A percentile compares a stretch with the other conserved stretches of the same genome.
Conservation (phyloP, 2,329 filamentous ascomycete species). For the Calonectria pauciramosa region DNA sequence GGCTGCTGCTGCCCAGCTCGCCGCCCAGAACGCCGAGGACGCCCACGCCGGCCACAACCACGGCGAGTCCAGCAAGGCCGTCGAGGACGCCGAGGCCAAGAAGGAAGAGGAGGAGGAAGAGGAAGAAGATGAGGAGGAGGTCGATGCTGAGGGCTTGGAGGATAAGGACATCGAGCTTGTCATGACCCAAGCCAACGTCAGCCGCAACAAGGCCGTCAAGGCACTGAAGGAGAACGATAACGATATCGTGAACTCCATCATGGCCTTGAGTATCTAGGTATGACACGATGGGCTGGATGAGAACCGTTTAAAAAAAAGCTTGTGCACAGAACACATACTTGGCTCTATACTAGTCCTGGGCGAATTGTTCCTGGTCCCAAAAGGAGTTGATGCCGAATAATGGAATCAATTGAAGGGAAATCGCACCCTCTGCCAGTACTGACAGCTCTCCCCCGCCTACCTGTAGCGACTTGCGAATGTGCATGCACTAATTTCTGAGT, state of each 20-base stretch:
- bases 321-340: constrained; percentile 44
- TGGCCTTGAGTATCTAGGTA: constrained; percentile 88
- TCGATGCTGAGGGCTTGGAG: constrained; percentile 94
- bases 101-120: constrained; percentile 82
- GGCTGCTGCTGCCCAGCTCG: constrained; percentile 94
- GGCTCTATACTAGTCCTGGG: constrained; percentile 49
- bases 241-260: constrained; percentile 99
- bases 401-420: constrained; percentile 46
- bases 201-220: constrained; percentile 98
- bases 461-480: not conserved
- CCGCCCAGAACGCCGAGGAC: constrained; percentile 75
- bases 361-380: constrained; percentile 39
- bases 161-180: constrained; percentile 99
- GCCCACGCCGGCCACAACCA: constrained; percentile 79
- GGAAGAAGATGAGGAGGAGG: constrained; percentile 95
- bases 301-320: constrained; percentile 41
- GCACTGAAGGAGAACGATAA: constrained; percentile 99
- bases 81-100: constrained; percentile 73
- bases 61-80: constrained; percentile 75
- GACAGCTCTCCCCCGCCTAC: not conserved
- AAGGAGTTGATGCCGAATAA: constrained; percentile 46
- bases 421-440: constrained; percentile 35
- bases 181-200: constrained; percentile 97
- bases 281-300: constrained; percentile 37
- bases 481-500: not conserved